Evolutionary conservation across 2,329 filamentous ascomycete species (phyloP), one percentile per base, ranked within the genome.

Genomic region (Sclerotinia glacialis): DNA sequence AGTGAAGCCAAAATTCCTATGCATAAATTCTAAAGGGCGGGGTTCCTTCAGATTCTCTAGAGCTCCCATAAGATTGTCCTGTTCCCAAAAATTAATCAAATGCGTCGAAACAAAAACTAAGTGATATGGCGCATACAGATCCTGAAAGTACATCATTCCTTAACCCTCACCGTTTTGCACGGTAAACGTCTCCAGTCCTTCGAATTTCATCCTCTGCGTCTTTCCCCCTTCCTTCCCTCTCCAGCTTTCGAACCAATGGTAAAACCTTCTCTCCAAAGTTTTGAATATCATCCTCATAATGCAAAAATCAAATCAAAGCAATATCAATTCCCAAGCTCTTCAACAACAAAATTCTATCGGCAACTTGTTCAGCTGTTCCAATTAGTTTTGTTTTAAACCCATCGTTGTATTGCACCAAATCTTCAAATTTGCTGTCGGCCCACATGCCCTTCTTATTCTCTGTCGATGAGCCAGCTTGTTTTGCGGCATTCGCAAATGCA

Each of bases 351-450:
- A 83, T 82, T 5, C 82, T 74, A 68, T 83, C 81, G 0, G 80
- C 81, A 59, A 83, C 80, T 72, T 83, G 81, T 71, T 82, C 79
- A 68, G 80, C 81, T 0, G 82, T 83, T 0, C 82, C 82, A 53
- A 83, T 83, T 34, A 84, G 71, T 73, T 83, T 84, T 4, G 82
- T 83, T 76, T 83, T 84, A 74, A 84, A 85, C 2, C 82, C 82
- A 71, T 84, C 82, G 55, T 84, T 84, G 69, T 84, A 84, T 74
- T 84, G 82, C 40, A 84, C 80, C 64, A 84, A 71, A 70, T 85
- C 82, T 60, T 84, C 80, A 50, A 84, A 80, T 69, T 81, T 81
- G 70, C 77, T 80, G 56, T 82, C 76, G 9, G 82, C 81, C 82
- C 82, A 84, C 82, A 84, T 85, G 52, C 82, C 82, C 55, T 77